Base-by-base conservation (phyloP, 2,329 filamentous ascomycete species). In the Botrytis deweyae region DNA sequence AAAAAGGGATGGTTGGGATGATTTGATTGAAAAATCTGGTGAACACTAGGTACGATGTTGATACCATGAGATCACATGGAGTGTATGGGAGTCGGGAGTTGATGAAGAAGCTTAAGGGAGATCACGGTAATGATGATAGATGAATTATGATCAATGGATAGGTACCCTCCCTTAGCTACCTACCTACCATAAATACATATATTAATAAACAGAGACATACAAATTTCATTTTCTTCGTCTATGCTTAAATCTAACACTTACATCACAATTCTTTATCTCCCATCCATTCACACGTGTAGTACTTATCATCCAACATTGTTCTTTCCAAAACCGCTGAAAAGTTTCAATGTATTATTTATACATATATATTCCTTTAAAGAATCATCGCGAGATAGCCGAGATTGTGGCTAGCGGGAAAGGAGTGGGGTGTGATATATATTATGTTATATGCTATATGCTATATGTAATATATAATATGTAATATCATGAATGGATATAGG, bases 101-200 rank as follows among this genome's bases (percentile, higher is more conserved):
- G 66, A 22, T 38, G 38, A 42, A n/a, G 46, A 38, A 58, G 22
- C 36, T 67, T 14, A 55, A 67, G 33, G 8, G 22, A 29, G 46
- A 40, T 55, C 46, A 68, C 38, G 18, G 36, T 68, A 68, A 68
- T 44, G 29, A 65, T 65, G 66, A 68, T 58, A 68, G 66, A 68
- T 33, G 49, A 58, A 18, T 68, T 68, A 68, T 25, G 66, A 68
- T 42, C 66, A 55, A 58, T 68, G 36, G 55, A 68, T 42, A 68
- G 8, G 40, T 42, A 40, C n/a, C 16, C 52, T 18, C n/a, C 14
- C n/a, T 5, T 18, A 29, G 14, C 52, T 58, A 58, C n/a, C n/a
- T 58, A 42, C 10, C 25, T 42, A 68, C 49, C 36, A 62, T 70
- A 36, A 38, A 58, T 25, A 62, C 38, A 62, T n/a, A 62, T 9